A percentile compares a stretch with the other conserved stretches of the same genome.
phyloP scores from a whole-genome alignment of 306 rosid species.

The Calophaca sinica region DNA sequence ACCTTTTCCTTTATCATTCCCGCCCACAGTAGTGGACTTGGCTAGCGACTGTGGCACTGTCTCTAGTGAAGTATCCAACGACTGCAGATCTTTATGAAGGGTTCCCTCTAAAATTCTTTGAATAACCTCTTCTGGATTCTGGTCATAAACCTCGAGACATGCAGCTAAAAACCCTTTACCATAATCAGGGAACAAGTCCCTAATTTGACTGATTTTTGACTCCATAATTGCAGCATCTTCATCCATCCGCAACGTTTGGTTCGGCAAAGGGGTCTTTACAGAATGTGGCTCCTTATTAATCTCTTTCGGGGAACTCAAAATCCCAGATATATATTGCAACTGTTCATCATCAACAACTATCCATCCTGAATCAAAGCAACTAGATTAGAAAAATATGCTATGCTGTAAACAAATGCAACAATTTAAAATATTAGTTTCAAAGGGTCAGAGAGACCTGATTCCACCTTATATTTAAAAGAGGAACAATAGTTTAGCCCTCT shows the following conservation, averaged over 20 bases:
- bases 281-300: conserved; percentile 48
- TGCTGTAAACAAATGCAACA: conserved; percentile 21
- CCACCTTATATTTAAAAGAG: conserved; percentile 27
- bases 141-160: conserved; percentile 92
- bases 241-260: conserved; percentile 57
- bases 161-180: conserved; percentile 88
- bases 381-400: conserved; percentile 34
- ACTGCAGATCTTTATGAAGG: conserved; percentile 80
- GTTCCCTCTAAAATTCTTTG: conserved; percentile 95
- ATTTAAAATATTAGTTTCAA: conserved; percentile 6
- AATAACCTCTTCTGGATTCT: conserved; percentile 96
- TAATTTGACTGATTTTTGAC: conserved; percentile 93
- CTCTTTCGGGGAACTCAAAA: conserved; percentile 57
- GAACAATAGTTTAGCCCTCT: conserved; percentile 3
- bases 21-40: conserved; percentile 48
- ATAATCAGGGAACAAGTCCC: conserved; percentile 92
- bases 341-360: conserved; percentile 81
- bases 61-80: conserved; percentile 75
- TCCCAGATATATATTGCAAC: conserved; percentile 68
- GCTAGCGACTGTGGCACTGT: conserved; percentile 54
- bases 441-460: conserved; percentile 34
- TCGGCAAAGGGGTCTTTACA: conserved; percentile 41
- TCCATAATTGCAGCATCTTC: conserved; percentile 79
- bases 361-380: conserved; percentile 79
- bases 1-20: conserved; percentile 91